Evolutionary conservation across 2,329 filamentous ascomycete species (phyloP).

Genomic region (Dactylellina drechsleri): DNA sequence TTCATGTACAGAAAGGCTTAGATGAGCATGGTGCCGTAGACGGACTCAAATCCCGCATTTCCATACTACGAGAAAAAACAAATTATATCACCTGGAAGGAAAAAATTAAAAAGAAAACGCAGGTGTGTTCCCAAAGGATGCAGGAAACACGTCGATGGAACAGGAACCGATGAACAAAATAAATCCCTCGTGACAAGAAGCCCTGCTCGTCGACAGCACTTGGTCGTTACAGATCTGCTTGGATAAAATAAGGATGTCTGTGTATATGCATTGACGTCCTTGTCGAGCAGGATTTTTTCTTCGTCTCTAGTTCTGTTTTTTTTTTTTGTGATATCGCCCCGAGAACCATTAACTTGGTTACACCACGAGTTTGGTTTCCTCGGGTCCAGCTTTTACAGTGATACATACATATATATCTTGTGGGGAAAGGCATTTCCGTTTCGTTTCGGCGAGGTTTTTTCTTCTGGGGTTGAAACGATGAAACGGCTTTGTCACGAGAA

Average conservation of each 20-base stretch:
- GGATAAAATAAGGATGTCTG: conserved; percentile 3
- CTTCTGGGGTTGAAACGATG: conserved; percentile 34
- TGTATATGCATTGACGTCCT: background rate
- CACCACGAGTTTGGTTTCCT: conserved; percentile 27
- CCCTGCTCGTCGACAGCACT: conserved; percentile 25
- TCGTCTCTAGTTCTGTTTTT: conserved; percentile 7
- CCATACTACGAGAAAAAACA: conserved; percentile 18
- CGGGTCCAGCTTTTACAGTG: background rate
- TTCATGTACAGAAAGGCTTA: background rate
- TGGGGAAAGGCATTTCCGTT: conserved; percentile 32
- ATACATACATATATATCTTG: conserved; percentile 3
- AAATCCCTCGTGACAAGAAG: conserved; percentile 45
- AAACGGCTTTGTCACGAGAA: conserved; percentile 37
- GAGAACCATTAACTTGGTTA: conserved; percentile 45
- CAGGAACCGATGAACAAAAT: conserved; percentile 1
- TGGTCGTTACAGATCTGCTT: background rate
- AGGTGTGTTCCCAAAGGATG: background rate
- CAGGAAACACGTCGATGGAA: conserved; percentile 1
- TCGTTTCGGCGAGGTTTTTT: conserved; percentile 45
- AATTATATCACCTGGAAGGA: background rate
- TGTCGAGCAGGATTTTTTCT: conserved; percentile 4
- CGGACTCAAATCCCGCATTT: conserved; percentile 54
- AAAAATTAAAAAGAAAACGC: background rate
- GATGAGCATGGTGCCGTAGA: conserved; percentile 32
- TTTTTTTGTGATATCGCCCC: conserved; percentile 9